phyloP scores from a whole-genome alignment of 371 early-diverging fungal species.

The Lichtheimia ramosa region DNA sequence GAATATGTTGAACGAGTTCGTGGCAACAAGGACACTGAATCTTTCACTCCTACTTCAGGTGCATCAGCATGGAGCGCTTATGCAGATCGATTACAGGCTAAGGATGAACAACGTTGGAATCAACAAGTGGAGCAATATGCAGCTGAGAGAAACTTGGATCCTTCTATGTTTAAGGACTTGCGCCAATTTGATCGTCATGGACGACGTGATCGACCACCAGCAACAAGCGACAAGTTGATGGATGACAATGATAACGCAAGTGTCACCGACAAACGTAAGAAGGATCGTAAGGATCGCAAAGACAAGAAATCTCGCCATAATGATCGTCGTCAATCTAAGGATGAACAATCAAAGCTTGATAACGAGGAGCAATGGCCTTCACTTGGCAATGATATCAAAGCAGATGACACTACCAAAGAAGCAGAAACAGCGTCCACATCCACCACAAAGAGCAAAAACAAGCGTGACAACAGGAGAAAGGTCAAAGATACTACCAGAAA shows the following conservation, averaged over 20 bases:
- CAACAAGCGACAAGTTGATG: not conserved
- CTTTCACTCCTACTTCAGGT: not conserved
- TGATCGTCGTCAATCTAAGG: not conserved
- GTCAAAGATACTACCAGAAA: not conserved
- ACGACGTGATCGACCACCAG: not conserved
- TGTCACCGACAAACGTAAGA: not conserved
- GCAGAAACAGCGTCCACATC: not conserved
- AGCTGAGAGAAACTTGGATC: conserved; percentile 16
- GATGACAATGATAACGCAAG: not conserved
- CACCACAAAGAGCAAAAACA: not conserved
- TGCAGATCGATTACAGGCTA: conserved; percentile 9
- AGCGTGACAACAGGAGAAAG: not conserved
- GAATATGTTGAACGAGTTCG: conserved; percentile 9
- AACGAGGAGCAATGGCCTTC: conserved; percentile 1
- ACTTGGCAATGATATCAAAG: not conserved
- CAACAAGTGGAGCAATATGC: conserved; percentile 7
- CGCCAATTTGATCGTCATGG: conserved; percentile 1
- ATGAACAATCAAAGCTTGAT: not conserved
- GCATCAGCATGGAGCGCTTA: conserved; percentile 15
- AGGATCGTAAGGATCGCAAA: conserved; percentile 2
- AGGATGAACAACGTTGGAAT: conserved; percentile 5
- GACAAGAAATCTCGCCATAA: not conserved
- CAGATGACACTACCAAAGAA: not conserved
- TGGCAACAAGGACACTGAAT: not conserved
- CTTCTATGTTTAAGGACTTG: conserved; percentile 4